Base-by-base conservation (phyloP, 495 filamentous ascomycete species). In the Penicillium antarcticum region DNA sequence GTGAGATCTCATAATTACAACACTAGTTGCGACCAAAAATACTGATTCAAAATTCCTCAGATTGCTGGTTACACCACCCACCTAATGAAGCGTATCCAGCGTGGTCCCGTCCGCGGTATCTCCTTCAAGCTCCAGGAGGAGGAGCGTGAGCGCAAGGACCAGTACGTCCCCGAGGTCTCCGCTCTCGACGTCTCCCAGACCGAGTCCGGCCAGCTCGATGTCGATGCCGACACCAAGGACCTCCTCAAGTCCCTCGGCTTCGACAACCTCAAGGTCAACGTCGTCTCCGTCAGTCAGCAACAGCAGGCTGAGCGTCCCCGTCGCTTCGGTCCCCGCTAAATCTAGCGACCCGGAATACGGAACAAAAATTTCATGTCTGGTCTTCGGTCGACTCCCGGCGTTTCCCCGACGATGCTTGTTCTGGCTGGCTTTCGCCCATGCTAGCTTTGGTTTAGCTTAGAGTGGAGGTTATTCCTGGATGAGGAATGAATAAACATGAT, bases 91-190 rank as follows among this genome's bases (percentile, higher is more conserved):
- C 94, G 94, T 79, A 98, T 98, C 70, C 92, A 97, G 80, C 91
- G 94, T 73, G 94, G 94, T 40, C 94, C 94, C 56, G 94, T 98
- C 76, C 94, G 94, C 66, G 94, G 94, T 83, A 98, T 98, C 79
- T 97, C 95, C 73, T 98, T 98, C 90, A 98, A 97, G 85, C 87
- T 98, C 46, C 94, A 98, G 82, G 94, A 98, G 80, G 94, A 97
- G 80, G 94, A 97, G 83, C 87, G 94, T 81, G 94, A 98, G 81
- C 86, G 94, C 69, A 98, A 98, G 87, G 94, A 98, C 82, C 95
- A 98, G 84, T 98, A 96, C 80, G 94, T 98, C 55, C 95, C 95
- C 60, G 94, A 98, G 78, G 80, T 98, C 63, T 97, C 95, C 36
- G 94, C 95, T 64, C 88, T 98, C 70, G 95, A 97, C 82, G 94